phyloP scores from a whole-genome alignment of 768 basidiomycete genomes.

The Daedaleopsis nitida region DNA sequence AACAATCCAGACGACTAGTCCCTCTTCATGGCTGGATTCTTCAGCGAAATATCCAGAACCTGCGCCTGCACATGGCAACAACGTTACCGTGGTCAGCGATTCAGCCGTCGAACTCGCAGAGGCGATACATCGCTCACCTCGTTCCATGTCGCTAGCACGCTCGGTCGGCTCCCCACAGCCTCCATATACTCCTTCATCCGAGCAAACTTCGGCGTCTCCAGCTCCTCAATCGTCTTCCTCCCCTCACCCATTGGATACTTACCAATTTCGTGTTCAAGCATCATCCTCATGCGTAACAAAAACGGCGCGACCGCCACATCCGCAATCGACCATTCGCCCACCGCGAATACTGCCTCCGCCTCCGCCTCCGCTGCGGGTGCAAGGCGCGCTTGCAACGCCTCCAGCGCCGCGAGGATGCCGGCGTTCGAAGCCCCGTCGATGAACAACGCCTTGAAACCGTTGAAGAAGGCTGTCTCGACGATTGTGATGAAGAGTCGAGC shows the following conservation, averaged over 20 bases:
- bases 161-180: conserved; percentile 49
- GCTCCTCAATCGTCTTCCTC: conserved; percentile 39
- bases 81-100: neutral
- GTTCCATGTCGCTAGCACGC: conserved; percentile 32
- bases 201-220: conserved; percentile 50
- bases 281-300: conserved; percentile 49
- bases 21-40: neutral
- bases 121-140: neutral
- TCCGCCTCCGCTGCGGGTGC: no score
- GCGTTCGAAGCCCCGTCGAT: conserved; percentile 51
- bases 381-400: conserved; percentile 53
- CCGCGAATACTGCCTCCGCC: conserved; percentile 46
- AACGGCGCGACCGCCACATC: conserved; percentile 64
- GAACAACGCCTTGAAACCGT: conserved; percentile 40
- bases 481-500: no score
- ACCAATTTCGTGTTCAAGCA: conserved; percentile 52
- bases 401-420: conserved; percentile 47
- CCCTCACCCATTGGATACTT: conserved; percentile 51
- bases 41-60: neutral
- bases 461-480: conserved; percentile 45
- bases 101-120: neutral
- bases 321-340: conserved; percentile 54
- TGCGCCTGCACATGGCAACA: neutral
- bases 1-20: neutral
- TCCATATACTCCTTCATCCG: conserved; percentile 51